phyloP scores from a whole-genome alignment of 2,329 filamentous ascomycete species.

The Colletotrichum sp. region DNA sequence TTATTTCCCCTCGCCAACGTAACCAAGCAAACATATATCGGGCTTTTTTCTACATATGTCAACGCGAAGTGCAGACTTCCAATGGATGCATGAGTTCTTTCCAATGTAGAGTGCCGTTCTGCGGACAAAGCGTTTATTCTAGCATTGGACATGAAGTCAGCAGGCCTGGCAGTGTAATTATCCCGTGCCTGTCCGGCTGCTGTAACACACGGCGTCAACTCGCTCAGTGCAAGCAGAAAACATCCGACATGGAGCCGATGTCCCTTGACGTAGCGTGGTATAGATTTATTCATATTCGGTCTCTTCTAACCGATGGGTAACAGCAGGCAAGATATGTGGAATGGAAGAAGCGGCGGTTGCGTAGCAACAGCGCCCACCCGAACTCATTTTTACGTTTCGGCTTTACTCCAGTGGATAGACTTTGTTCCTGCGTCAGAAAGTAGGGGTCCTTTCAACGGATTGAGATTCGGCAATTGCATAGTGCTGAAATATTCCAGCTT shows the following conservation, averaged over 20 bases:
- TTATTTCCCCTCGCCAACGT: accelerated
- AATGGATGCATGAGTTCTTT: no score
- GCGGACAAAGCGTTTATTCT: no score
- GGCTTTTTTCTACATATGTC: no score
- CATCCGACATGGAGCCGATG: not conserved
- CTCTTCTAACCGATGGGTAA: no score
- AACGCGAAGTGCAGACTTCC: no score
- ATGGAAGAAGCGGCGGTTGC: not conserved
- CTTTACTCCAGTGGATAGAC: not conserved
- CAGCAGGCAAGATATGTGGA: not conserved
- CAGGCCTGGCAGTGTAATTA: no score
- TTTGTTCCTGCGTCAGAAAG: not conserved
- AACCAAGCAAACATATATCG: no score
- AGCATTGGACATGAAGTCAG: no score
- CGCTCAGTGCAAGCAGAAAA: not conserved
- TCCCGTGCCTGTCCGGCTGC: no score
- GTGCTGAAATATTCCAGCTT: not conserved
- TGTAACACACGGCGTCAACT: not conserved
- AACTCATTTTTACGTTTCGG: not conserved
- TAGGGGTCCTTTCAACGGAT: not conserved
- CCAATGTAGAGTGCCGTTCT: no score
- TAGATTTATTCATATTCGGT: not conserved
- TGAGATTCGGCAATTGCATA: not conserved
- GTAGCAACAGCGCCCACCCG: not conserved
- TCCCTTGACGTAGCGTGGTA: not conserved